These are phyloP conservation scores for Trametes gibbosa DNA, from an alignment of 768 basidiomycete genomes.

Conservation along the genomic window DNA sequence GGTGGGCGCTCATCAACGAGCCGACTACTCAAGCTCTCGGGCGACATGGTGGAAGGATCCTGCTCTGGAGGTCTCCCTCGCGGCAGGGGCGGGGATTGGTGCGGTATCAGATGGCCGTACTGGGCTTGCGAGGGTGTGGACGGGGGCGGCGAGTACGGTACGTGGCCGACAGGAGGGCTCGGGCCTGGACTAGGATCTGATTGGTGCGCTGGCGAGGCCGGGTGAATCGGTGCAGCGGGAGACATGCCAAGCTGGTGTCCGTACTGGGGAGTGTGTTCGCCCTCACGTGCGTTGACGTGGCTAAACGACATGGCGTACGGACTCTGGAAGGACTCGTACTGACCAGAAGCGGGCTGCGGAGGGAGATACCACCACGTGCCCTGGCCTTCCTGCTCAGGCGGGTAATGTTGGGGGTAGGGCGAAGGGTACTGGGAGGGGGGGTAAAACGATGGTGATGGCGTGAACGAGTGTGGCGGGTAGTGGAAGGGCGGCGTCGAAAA, in stretches of 20 bases:
- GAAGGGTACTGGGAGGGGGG: slow-evolving; percentile 31
- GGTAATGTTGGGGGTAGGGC: slow-evolving; percentile 39
- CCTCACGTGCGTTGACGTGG: slow-evolving; percentile 18
- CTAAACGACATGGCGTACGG: slow-evolving; percentile 23
- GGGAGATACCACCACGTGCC: slow-evolving; percentile 56
- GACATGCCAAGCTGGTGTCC: slow-evolving; percentile 12
- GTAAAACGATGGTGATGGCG: slow-evolving; percentile 20
- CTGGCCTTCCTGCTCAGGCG: slow-evolving; percentile 37
- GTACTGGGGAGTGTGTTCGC: slow-evolving; percentile 11
- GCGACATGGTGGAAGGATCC: slow-evolving; percentile 10
- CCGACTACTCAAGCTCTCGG: slow-evolving; percentile 9
- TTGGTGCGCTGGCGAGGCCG: slow-evolving; percentile 14
- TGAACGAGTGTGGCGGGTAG: slow-evolving; percentile 25
- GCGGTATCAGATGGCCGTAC: neutral
- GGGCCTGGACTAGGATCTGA: slow-evolving; percentile 10
- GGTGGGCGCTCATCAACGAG: slow-evolving; percentile 4
- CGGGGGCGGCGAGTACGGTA: slow-evolving; percentile 16
- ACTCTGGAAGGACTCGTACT: slow-evolving; percentile 23
- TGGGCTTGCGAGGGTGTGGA: neutral
- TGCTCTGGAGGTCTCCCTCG: slow-evolving; percentile 18
- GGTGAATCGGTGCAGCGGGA: slow-evolving; percentile 4
- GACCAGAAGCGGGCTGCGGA: slow-evolving; percentile 24
- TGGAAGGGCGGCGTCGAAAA: slow-evolving; percentile 30
- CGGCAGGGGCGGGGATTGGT: slow-evolving; percentile 3
- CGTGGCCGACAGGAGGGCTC: slow-evolving; percentile 2